Evolutionary conservation across 495 filamentous ascomycete species (phyloP).

Genomic region (Chaetomidium leptoderma): DNA sequence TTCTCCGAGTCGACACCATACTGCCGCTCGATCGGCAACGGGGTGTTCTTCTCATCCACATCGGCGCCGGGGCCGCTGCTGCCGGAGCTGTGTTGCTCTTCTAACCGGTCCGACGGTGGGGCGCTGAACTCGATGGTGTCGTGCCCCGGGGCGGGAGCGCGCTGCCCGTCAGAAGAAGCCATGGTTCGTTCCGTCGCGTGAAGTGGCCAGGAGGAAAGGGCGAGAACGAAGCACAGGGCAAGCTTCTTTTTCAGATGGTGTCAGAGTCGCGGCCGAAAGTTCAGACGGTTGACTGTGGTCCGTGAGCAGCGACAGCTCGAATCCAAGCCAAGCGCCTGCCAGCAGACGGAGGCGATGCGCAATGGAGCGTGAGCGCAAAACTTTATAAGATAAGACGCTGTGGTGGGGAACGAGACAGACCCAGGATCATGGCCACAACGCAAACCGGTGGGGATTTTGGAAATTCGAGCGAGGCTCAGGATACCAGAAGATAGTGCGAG

Average conservation of each 20-base stretch:
- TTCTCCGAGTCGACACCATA: conserved; percentile 27
- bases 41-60: conserved; percentile 12
- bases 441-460: too few species aligned
- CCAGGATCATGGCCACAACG: too few species aligned
- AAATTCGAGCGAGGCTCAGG: too few species aligned
- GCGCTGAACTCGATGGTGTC: conserved; percentile 15
- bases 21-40: conserved; percentile 12
- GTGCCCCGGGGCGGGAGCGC: not conserved
- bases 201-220: not conserved
- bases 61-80: conserved; percentile 9
- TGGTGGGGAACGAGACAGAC: too few species aligned
- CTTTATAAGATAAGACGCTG: too few species aligned
- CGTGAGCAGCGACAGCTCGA: not conserved
- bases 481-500: too few species aligned
- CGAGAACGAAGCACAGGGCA: not conserved
- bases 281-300: not conserved
- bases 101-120: not conserved
- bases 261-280: not conserved
- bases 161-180: conserved; percentile 3
- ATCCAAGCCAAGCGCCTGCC: not conserved
- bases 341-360: not conserved
- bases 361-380: not conserved
- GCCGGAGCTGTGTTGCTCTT: conserved; percentile 11
- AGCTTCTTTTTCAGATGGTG: too few species aligned
- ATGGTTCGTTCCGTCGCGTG: not conserved